These are phyloP conservation scores for Komagataella kurtzmanii DNA, from an alignment of 805 yeast genomes.

Conservation along the genomic window DNA sequence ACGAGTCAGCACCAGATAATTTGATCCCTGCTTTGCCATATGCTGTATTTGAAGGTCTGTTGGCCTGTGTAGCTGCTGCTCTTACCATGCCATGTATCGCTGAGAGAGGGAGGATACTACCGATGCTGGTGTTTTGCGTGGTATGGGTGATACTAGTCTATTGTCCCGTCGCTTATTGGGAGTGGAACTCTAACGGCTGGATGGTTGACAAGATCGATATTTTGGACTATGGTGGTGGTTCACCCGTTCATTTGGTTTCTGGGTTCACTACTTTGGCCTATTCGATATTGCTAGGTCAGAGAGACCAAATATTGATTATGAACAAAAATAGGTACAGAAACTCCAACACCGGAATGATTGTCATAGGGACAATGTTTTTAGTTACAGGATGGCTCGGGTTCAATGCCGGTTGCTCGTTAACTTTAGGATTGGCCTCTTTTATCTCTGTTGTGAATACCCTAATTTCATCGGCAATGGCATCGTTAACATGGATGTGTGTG, in stretches of 20 bases:
- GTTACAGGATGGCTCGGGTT: constrained; percentile 90
- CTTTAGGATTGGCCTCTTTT: constrained; percentile 65
- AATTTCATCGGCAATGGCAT: constrained; percentile 68
- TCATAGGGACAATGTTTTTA: constrained; percentile 68
- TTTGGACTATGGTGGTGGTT: constrained; percentile 90
- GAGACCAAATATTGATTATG: constrained; percentile 49
- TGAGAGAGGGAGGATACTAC: constrained; percentile 76
- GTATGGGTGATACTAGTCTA: constrained; percentile 82
- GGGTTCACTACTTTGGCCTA: constrained; percentile 83
- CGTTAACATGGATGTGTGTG: constrained; percentile 70
- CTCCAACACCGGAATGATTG: constrained; percentile 73
- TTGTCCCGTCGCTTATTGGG: constrained; percentile 84
- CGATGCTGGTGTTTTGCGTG: constrained; percentile 64
- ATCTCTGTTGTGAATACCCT: constrained; percentile 78
- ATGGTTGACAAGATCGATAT: constrained; percentile 64
- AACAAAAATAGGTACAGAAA: constrained; percentile 53
- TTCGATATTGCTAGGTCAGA: constrained; percentile 58
- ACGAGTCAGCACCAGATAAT: constrained; percentile 4
- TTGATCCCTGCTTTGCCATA: constrained; percentile 58
- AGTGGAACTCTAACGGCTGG: constrained; percentile 88
- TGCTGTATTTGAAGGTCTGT: constrained; percentile 73
- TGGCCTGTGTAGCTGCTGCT: constrained; percentile 70
- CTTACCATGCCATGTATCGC: constrained; percentile 81
- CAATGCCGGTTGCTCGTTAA: constrained; percentile 75
- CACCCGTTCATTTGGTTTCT: constrained; percentile 78